Conservation (phyloP, 495 filamentous ascomycete species). For the Aspergillus sparsus region DNA sequence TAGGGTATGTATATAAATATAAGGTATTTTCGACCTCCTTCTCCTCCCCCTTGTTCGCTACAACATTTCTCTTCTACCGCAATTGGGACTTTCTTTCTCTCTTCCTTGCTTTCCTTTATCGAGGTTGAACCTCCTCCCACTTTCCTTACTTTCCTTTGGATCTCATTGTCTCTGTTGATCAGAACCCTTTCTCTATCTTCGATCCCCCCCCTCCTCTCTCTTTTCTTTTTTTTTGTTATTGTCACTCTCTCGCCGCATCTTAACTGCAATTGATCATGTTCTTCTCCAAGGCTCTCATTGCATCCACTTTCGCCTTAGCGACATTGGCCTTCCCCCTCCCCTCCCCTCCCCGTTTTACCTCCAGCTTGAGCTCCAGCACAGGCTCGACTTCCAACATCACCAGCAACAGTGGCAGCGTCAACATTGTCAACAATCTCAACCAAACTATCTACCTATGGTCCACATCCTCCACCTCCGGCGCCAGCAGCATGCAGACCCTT, state of each 20-base stretch:
- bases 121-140: conserved; percentile 26
- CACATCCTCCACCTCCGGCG: conserved; percentile 25
- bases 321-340: conserved; percentile 23
- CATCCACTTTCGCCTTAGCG: conserved; percentile 22
- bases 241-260: background rate
- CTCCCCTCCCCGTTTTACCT: conserved; percentile 15
- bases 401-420: conserved; percentile 27
- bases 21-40: too few species aligned
- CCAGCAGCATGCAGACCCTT: conserved; percentile 32
- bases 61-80: too few species aligned
- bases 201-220: background rate
- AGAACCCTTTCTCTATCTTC: conserved; percentile 11
- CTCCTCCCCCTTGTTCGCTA: too few species aligned
- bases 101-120: conserved; percentile 5
- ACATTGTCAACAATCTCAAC: conserved; percentile 41
- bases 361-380: conserved; percentile 12
- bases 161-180: conserved; percentile 23
- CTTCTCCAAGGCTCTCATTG: conserved; percentile 25
- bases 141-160: conserved; percentile 14
- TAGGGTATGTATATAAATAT: too few species aligned
- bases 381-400: conserved; percentile 15
- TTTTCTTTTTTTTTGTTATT: background rate
- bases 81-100: background rate
- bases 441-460: conserved; percentile 41
- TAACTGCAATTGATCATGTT: conserved; percentile 23